phyloP scores from a whole-genome alignment of 1,139 yeast species.

The Hemisphaericaspora subhashii region DNA sequence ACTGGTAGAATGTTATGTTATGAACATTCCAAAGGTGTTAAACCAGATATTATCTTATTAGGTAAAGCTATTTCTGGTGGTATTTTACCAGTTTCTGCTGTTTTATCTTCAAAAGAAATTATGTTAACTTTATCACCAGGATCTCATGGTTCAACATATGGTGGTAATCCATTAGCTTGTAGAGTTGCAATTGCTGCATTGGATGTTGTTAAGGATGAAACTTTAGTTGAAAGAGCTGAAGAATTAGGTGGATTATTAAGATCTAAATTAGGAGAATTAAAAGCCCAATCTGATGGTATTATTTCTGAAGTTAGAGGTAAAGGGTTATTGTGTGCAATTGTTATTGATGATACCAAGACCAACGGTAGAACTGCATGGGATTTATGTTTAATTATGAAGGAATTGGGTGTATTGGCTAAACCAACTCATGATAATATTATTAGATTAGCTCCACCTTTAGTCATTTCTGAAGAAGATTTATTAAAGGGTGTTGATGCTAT shows the following conservation, averaged over 20 bases:
- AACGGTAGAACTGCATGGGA: slow-evolving; percentile 97
- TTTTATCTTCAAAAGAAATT: slow-evolving; percentile 80
- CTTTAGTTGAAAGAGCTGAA: slow-evolving; percentile 75
- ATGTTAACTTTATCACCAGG: slow-evolving; percentile 94
- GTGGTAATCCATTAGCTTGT: slow-evolving; percentile 96
- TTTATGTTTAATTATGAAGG: slow-evolving; percentile 84
- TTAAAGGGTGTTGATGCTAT: slow-evolving; percentile 78
- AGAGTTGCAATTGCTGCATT: slow-evolving; percentile 94
- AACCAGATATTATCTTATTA: slow-evolving; percentile 82
- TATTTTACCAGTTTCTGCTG: slow-evolving; percentile 89
- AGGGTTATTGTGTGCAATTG: slow-evolving; percentile 89
- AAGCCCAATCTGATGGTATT: slow-evolving; percentile 63
- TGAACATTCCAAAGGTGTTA: slow-evolving; percentile 78
- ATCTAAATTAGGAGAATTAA: slow-evolving; percentile 62
- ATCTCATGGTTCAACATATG: slow-evolving; percentile 96
- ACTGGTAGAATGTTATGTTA: slow-evolving; percentile 92
- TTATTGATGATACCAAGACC: slow-evolving; percentile 80
- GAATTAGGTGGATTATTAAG: slow-evolving; percentile 71
- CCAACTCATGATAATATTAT: slow-evolving; percentile 97
- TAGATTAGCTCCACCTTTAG: slow-evolving; percentile 94
- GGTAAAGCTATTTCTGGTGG: slow-evolving; percentile 98
- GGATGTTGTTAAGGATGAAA: slow-evolving; percentile 85
- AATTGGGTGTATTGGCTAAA: slow-evolving; percentile 88
- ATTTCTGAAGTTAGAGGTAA: slow-evolving; percentile 91
- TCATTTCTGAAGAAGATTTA: slow-evolving; percentile 84